Evolutionary conservation across 495 filamentous ascomycete species (phyloP).

Genomic region (Geoglossum glabrum): DNA sequence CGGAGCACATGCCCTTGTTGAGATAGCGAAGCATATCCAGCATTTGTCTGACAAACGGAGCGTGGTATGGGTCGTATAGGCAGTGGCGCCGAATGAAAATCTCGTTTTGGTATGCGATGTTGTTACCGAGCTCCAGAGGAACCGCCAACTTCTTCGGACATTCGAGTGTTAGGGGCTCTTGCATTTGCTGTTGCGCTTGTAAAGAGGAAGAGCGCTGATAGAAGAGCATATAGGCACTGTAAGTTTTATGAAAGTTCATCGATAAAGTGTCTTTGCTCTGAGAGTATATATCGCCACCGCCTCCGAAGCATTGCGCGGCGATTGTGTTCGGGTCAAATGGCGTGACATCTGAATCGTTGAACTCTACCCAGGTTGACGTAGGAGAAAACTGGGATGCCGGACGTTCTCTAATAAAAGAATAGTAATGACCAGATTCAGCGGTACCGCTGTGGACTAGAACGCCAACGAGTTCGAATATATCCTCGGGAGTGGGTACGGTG

Average conservation of each 20-base stretch:
- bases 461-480: conserved; percentile 82
- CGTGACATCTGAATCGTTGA: conserved; percentile 72
- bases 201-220: conserved; percentile 66
- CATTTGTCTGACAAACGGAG: conserved; percentile 40
- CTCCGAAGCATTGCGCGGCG: conserved; percentile 62
- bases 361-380: conserved; percentile 58
- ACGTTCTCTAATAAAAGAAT: conserved; percentile 77
- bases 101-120: conserved; percentile 54
- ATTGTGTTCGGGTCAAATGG: conserved; percentile 56
- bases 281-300: conserved; percentile 29
- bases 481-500: conserved; percentile 28
- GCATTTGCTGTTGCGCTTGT: conserved; percentile 24
- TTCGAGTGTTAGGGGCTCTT: conserved; percentile 10
- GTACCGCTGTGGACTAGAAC: conserved; percentile 84
- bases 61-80: conserved; percentile 56
- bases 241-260: conserved; percentile 40
- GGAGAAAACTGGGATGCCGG: conserved; percentile 27
- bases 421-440: conserved; percentile 92
- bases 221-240: conserved; percentile 94
- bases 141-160: conserved; percentile 36
- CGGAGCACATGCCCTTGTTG: conserved; percentile 24
- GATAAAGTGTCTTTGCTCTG: conserved; percentile 21
- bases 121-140: conserved; percentile 31
- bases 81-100: conserved; percentile 55
- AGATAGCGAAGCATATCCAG: conserved; percentile 28